Percentiles rank a stretch among this genome's conserved stretches.
Evolutionary conservation across 192 early-diverging fungal species (phyloP).

Genomic region (Thamnidium elegans): DNA sequence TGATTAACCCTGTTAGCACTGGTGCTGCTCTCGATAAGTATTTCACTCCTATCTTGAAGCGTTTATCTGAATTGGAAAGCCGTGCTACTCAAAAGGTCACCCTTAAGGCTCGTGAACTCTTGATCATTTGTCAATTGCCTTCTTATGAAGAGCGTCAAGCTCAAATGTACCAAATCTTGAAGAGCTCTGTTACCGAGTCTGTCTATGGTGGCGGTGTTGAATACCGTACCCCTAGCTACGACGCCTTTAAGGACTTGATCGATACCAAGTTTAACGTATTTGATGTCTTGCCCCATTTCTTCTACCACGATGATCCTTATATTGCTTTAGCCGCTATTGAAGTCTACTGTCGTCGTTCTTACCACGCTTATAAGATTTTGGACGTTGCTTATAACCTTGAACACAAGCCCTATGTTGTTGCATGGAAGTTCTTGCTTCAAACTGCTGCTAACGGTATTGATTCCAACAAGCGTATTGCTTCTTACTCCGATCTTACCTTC

Average conservation of each 20-base stretch:
- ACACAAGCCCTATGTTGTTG: conserved; percentile 61
- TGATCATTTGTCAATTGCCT: conserved; percentile 92
- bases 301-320: conserved; percentile 80
- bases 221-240: conserved; percentile 71
- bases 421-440: conserved; percentile 73
- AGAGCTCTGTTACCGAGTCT: conserved; percentile 69
- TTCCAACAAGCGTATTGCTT: conserved; percentile 67
- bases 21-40: conserved; percentile 64
- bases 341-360: conserved; percentile 95
- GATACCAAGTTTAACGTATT: conserved; percentile 94
- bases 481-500: conserved; percentile 80
- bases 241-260: conserved; percentile 79
- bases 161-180: conserved; percentile 84
- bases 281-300: conserved; percentile 91
- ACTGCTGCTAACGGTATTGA: conserved; percentile 40
- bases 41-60: conserved; percentile 77
- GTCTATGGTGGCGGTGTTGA: conserved; percentile 73
- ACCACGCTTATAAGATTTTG: conserved; percentile 94
- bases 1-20: conserved; percentile 63
- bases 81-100: conserved; percentile 83
- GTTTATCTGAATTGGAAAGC: conserved; percentile 73
- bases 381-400: conserved; percentile 76
- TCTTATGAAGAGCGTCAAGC: conserved; percentile 83
- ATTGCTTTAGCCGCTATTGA: conserved; percentile 86
- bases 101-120: conserved; percentile 90